phyloP scores from a whole-genome alignment of 768 basidiomycete genomes.

The Pisolithus tinctorius region DNA sequence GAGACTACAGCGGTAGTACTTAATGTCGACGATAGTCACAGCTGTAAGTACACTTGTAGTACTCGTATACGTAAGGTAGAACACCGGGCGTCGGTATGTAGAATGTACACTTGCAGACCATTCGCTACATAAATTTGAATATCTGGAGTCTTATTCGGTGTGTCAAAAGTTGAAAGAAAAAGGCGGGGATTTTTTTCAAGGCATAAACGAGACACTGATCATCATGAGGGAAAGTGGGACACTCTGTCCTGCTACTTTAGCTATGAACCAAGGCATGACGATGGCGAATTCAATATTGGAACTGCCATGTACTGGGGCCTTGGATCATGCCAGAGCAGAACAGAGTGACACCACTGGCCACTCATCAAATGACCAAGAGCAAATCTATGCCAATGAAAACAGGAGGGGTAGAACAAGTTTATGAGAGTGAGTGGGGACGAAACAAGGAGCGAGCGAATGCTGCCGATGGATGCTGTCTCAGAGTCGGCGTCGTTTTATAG shows the following conservation, averaged over 20 bases:
- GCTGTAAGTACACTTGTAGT: no score
- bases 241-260: slow-evolving; percentile 44
- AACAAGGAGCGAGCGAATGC: neutral
- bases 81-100: no score
- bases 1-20: no score
- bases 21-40: no score
- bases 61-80: no score
- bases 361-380: slow-evolving; percentile 7
- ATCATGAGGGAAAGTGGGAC: slow-evolving; percentile 25
- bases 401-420: neutral
- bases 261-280: slow-evolving; percentile 48
- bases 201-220: slow-evolving; percentile 1
- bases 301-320: slow-evolving; percentile 22
- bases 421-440: no score
- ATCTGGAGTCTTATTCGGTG: no score
- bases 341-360: slow-evolving; percentile 27
- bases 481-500: slow-evolving; percentile 1
- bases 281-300: slow-evolving; percentile 28
- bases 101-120: no score
- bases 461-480: slow-evolving; percentile 5
- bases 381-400: slow-evolving; percentile 1
- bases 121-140: no score
- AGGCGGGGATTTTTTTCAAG: no score
- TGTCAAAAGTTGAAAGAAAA: no score
- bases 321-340: slow-evolving; percentile 33